Conservation (phyloP, 2,329 filamentous ascomycete genomes). For the Escovopsis sp. region DNA sequence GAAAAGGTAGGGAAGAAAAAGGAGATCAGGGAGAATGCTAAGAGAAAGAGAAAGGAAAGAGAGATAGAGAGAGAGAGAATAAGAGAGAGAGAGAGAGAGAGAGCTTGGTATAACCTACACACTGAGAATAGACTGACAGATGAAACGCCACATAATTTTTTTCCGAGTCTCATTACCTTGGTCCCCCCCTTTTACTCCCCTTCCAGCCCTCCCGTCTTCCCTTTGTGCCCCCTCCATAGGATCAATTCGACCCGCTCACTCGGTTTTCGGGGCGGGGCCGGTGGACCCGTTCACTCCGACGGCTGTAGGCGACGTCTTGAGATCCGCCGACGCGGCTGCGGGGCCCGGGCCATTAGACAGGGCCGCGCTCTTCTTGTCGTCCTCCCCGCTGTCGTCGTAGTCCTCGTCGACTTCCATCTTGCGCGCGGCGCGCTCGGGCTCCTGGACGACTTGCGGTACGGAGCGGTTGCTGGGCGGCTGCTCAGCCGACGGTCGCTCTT, state of each 20-base stretch:
- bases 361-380: conserved; percentile 49
- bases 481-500: conserved; percentile 38
- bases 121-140: conserved; percentile 6
- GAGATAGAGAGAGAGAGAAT: conserved; percentile 4
- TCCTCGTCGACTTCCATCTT: conserved; percentile 98
- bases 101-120: conserved; percentile 11
- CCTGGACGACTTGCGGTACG: conserved; percentile 38
- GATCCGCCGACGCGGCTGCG: conserved; percentile 32
- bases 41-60: conserved; percentile 5
- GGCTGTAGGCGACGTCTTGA: conserved; percentile 34
- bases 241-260: conserved; percentile 17
- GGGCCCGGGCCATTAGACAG: conserved; percentile 30
- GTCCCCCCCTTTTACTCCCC: too few relatives aligned
- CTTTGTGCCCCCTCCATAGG: conserved; percentile 4
- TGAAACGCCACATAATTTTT: conserved; percentile 9
- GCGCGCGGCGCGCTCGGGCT: conserved; percentile 68
- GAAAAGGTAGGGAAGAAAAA: too few relatives aligned
- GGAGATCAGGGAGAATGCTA: too few relatives aligned
- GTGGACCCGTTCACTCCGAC: conserved; percentile 29
- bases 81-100: conserved; percentile 4
- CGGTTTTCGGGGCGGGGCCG: conserved; percentile 29
- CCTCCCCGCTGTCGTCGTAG: conserved; percentile 88
- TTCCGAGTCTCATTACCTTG: conserved; percentile 13
- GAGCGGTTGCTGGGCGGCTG: conserved; percentile 27
- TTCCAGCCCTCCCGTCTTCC: too few relatives aligned